Percentiles rank a stretch among this genome's conserved stretches.
Evolutionary conservation across 164 flowering plant genomes (phyloP).

Genomic region (Paratinospora sagittata): DNA sequence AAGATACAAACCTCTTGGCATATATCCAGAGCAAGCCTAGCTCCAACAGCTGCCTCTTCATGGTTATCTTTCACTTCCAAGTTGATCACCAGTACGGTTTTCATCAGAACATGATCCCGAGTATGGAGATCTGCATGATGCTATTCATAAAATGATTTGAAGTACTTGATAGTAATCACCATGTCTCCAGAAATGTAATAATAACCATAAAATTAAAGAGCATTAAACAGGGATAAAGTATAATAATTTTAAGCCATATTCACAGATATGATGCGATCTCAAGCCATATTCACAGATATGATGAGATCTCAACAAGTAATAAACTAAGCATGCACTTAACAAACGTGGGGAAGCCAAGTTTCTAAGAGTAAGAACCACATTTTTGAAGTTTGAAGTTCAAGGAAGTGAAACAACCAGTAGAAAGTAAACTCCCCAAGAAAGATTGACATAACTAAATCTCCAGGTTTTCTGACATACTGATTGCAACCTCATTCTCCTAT

Average conservation of each 20-base stretch:
- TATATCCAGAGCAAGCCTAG: conserved; percentile 62
- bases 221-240: background rate
- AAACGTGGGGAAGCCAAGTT: too few species aligned
- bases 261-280: background rate
- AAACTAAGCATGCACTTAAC: too few species aligned
- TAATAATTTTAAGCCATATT: background rate
- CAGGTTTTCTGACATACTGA: too few species aligned
- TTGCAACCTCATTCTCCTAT: too few species aligned
- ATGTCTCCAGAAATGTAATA: background rate
- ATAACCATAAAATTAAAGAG: background rate
- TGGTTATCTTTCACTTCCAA: conserved; percentile 98
- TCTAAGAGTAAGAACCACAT: too few species aligned
- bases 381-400: too few species aligned
- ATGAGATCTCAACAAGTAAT: background rate
- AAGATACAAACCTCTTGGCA: conserved; percentile 58
- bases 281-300: background rate
- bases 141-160: background rate
- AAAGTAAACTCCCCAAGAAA: too few species aligned
- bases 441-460: too few species aligned
- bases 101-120: conserved; percentile 67
- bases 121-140: conserved; percentile 67
- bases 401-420: too few species aligned
- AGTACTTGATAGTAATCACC: background rate
- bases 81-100: conserved; percentile 65
- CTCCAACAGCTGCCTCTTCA: conserved; percentile 94